Base-by-base conservation (phyloP, 2,329 filamentous ascomycete genomes). In the Lasiodiplodia gonubiensis region DNA sequence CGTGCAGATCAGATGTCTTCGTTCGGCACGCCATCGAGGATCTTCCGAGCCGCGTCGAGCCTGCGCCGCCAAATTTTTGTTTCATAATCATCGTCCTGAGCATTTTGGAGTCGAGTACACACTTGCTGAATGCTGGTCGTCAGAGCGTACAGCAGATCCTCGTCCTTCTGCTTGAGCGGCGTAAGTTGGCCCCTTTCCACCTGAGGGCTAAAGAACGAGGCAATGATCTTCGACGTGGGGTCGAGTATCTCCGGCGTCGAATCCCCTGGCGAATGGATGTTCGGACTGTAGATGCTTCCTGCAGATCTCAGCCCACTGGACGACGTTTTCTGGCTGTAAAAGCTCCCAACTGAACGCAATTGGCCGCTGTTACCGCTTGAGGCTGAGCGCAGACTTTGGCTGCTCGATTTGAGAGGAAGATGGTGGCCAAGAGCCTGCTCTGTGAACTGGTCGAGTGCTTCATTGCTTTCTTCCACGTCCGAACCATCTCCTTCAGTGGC, bases 31-130 rank as follows among this genome's bases (percentile, higher is more conserved):
- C 92, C 92, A 71, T 94, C 92, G 35, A 97, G 82, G 3, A 92
- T 86, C 64, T 87, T 85, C 68, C 89, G 88, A 5, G 93, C 93
- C 64, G 88, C 87, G 71, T 96, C 92, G 61, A 97, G 84, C 71
- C 91, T 85, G 70, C 90, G 83, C 68, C 92, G 84, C 77, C 91
- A 88, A 68, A 90, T 83, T 66, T 89, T 84, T 60, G 85, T 86
- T 71, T 92, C 86, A 69, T 86, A 79, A 46, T 77, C 74, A 84
- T 85, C 67, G 21, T 67, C 66, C 37, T 55, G 51, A 60, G 75
- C 79, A 69, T 75, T 75, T 73, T 86, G 85, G 68, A 88, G 74
- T 67, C 82, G 80, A 46, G 78, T 76, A 66, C 85, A 86, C 5
- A 87, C 84, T 68, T 83, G 79, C 68, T 87, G 80, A 42, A 89